Conservation (phyloP, 768 basidiomycete species). For the Panaeolus papilionaceus region DNA sequence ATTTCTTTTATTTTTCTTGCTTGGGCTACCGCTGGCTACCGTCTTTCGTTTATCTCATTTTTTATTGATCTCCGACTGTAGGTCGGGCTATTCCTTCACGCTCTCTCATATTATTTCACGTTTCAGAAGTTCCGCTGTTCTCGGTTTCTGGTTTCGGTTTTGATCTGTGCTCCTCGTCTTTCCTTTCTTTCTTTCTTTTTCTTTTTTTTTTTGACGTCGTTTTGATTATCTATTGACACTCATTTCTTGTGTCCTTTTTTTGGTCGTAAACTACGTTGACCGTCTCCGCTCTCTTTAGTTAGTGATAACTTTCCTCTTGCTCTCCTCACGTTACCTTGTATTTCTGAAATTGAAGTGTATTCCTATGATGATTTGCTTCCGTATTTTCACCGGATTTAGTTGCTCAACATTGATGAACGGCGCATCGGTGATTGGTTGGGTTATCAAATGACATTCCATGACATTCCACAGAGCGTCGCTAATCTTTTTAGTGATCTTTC, state of each 20-base stretch:
- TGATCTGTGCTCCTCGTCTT: not conserved
- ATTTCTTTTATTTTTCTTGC: constrained; percentile 16
- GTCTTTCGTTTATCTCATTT: constrained; percentile 1
- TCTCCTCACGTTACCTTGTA: constrained; percentile 7
- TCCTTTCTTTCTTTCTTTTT: not conserved
- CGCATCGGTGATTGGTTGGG: not conserved
- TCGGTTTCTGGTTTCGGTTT: not conserved
- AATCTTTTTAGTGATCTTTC: not conserved
- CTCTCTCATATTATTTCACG: not conserved
- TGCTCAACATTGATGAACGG: not conserved
- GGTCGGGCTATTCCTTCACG: not conserved
- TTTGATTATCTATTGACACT: not conserved
- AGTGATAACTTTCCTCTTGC: not conserved
- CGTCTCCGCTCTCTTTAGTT: not conserved
- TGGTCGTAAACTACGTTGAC: not conserved
- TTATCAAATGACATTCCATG: not conserved
- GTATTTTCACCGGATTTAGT: not conserved
- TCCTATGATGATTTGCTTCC: not conserved
- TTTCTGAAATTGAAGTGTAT: constrained; percentile 10
- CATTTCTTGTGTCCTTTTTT: not conserved
- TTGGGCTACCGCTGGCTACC: not conserved
- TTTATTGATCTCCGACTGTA: not conserved
- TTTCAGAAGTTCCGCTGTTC: not conserved
- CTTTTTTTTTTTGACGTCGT: not conserved
- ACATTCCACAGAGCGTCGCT: not conserved